Conservation (phyloP, 306 rosid species). For the Carpinus viminea region DNA sequence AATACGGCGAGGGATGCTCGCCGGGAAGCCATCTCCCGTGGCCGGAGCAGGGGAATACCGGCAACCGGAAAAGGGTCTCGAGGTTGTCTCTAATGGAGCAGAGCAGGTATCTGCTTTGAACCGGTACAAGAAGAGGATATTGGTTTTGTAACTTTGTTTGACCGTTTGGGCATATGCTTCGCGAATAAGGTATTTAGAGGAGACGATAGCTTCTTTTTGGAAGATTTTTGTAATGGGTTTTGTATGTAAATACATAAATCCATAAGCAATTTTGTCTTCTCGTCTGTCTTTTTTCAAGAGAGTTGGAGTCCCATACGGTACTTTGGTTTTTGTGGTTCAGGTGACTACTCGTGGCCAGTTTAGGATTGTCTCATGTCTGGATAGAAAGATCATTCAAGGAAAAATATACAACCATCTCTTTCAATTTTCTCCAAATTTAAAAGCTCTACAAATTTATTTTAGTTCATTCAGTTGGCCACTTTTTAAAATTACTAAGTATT, state of each 20-base stretch:
- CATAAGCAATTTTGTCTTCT: neutral
- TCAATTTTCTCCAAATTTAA: too few species aligned
- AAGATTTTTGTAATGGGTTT: neutral
- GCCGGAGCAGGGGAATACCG: neutral
- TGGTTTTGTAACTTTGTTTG: neutral
- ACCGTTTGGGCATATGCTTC: neutral
- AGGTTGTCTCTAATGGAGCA: neutral
- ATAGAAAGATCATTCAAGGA: too few species aligned
- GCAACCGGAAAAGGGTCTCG: neutral
- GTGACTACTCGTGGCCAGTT: too few species aligned
- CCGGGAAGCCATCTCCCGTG: constrained; percentile 62
- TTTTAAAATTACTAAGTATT: too few species aligned
- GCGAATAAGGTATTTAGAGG: neutral
- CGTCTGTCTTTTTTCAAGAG: neutral
- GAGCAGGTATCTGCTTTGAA: neutral
- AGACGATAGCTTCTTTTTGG: too few species aligned
- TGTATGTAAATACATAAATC: neutral
- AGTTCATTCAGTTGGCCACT: too few species aligned
- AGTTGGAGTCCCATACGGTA: too few species aligned
- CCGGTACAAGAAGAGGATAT: neutral
- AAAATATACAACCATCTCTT: too few species aligned
- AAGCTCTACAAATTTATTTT: too few species aligned
- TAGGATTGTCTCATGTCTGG: too few species aligned
- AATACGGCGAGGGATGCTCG: constrained; percentile 18
- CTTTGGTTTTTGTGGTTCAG: too few species aligned